phyloP scores from a whole-genome alignment of 2,329 filamentous ascomycete species.

The Colletotrichum spaethianum region DNA sequence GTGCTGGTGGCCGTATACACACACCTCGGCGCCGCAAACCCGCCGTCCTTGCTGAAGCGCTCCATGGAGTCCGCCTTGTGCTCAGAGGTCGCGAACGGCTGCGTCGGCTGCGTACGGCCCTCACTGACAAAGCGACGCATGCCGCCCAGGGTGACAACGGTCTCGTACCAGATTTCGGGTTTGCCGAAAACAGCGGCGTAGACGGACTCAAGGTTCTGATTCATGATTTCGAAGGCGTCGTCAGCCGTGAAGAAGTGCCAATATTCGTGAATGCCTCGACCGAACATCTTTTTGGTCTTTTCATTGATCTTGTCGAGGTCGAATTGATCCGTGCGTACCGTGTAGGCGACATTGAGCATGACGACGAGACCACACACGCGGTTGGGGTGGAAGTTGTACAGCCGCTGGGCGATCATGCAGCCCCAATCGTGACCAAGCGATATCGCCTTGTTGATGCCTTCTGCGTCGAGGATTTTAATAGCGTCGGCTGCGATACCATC shows the following conservation, averaged over 20 bases:
- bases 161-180: conserved; percentile 48
- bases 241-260: conserved; percentile 61
- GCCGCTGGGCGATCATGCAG: conserved; percentile 53
- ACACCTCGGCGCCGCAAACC: conserved; percentile 48
- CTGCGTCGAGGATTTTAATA: conserved; percentile 56
- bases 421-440: conserved; percentile 67
- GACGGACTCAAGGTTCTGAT: conserved; percentile 54
- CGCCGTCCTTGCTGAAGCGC: conserved; percentile 44
- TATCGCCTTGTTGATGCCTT: conserved; percentile 53
- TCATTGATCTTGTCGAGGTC: conserved; percentile 54
- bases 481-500: conserved; percentile 55
- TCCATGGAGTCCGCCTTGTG: conserved; percentile 46
- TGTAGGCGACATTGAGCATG: conserved; percentile 59
- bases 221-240: conserved; percentile 56
- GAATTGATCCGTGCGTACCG: conserved; percentile 51
- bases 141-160: conserved; percentile 54
- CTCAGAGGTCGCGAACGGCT: conserved; percentile 47
- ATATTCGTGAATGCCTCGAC: conserved; percentile 57
- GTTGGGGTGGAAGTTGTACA: conserved; percentile 58
- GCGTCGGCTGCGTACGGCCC: conserved; percentile 43
- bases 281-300: conserved; percentile 50
- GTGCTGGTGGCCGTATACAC: conserved; percentile 47
- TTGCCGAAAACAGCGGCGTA: conserved; percentile 53
- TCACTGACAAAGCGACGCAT: conserved; percentile 48
- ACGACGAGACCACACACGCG: conserved; percentile 58